phyloP scores from a whole-genome alignment of 1,284 basidiomycete species.

The Ustilago trichophora region DNA sequence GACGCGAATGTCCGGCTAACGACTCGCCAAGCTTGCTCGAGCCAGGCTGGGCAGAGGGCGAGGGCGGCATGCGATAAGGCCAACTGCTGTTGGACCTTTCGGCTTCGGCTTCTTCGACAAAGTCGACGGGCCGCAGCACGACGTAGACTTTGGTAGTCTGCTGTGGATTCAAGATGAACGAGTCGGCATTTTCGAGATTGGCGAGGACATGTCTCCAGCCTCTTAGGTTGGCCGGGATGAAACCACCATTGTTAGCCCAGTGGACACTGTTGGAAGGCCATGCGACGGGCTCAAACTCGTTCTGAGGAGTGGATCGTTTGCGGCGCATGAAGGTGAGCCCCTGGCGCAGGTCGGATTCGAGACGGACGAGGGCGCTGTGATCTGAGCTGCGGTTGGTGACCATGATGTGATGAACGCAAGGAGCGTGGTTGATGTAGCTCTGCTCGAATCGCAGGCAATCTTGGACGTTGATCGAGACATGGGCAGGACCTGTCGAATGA shows the following conservation, averaged over 20 bases:
- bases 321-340: constrained; percentile 54
- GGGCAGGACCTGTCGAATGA: constrained; percentile 24
- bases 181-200: constrained; percentile 56
- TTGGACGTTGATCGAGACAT: constrained; percentile 30
- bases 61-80: constrained; percentile 18
- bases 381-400: constrained; percentile 41
- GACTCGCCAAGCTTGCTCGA: constrained; percentile 16
- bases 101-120: constrained; percentile 40
- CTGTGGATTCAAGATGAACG: constrained; percentile 51
- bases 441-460: constrained; percentile 46
- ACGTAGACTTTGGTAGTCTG: constrained; percentile 53
- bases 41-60: constrained; percentile 10
- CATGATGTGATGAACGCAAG: constrained; percentile 45
- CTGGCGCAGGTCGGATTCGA: constrained; percentile 53
- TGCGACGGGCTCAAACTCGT: constrained; percentile 35
- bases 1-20: neutral
- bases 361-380: constrained; percentile 44
- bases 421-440: constrained; percentile 60
- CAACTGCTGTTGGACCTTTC: constrained; percentile 11
- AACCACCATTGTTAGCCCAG: constrained; percentile 59
- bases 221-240: constrained; percentile 54
- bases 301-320: constrained; percentile 44
- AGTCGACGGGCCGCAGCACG: constrained; percentile 47
- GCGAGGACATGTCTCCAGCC: constrained; percentile 59
- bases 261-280: constrained; percentile 58